Conservation (phyloP, 2,329 filamentous ascomycete species). For the Colletotrichum chrysophilum region DNA sequence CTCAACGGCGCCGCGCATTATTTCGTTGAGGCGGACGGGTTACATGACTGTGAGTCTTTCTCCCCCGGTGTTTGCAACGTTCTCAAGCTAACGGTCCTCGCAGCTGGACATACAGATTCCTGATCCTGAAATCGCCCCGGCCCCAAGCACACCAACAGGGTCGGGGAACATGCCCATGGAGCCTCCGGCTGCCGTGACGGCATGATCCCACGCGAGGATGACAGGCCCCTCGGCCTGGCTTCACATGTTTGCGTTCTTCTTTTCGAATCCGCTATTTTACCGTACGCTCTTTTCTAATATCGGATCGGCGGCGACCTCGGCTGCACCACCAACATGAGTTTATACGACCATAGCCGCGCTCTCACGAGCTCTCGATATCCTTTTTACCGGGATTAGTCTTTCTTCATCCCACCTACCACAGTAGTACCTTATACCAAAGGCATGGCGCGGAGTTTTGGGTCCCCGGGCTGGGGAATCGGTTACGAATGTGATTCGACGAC, state of each 20-base stretch:
- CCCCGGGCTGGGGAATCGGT: not conserved
- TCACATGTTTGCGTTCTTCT: not conserved
- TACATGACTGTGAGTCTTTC: conserved; percentile 76
- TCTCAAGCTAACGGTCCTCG: conserved; percentile 26
- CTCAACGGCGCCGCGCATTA: conserved; percentile 69
- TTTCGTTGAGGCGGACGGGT: conserved; percentile 80
- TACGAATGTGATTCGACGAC: conserved; percentile 14
- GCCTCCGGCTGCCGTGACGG: conserved; percentile 6
- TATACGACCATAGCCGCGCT: conserved; percentile 12
- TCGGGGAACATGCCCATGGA: conserved; percentile 17
- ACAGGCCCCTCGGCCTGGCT: not conserved
- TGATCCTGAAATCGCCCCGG: conserved; percentile 72
- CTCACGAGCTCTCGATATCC: conserved; percentile 20
- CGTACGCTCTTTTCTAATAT: conserved; percentile 20
- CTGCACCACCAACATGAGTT: conserved; percentile 11
- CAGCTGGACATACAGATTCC: conserved; percentile 83
- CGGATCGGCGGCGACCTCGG: not conserved
- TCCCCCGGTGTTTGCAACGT: not conserved
- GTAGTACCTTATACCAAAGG: conserved; percentile 21
- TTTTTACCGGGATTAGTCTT: not conserved
- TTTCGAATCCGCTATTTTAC: conserved; percentile 6
- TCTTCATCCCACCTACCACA: not conserved
- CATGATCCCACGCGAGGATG: not conserved
- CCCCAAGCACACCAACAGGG: conserved; percentile 43
- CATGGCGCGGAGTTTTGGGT: conserved; percentile 24